Evolutionary conservation across 2,329 filamentous ascomycete genomes (phyloP).

Genomic region (Xylaria sp.): DNA sequence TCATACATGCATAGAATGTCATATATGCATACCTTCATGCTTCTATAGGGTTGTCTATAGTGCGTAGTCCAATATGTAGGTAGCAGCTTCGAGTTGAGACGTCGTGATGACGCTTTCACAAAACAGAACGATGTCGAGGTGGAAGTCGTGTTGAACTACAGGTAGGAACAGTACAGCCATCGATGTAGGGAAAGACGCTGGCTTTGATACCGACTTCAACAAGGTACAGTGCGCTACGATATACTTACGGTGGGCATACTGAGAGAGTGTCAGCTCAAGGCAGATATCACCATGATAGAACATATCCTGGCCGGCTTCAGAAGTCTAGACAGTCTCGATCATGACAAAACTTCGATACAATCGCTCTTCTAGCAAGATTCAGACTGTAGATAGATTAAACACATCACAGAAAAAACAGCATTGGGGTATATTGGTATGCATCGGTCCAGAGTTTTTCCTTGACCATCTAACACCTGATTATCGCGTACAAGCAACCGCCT

Average conservation of each 20-base stretch:
- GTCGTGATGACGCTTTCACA: too few species aligned
- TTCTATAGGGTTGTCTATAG: too few species aligned
- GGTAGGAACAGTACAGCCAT: too few species aligned
- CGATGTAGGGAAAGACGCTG: too few species aligned
- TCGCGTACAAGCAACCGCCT: constrained; percentile 21
- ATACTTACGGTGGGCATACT: background rate
- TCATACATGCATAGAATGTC: background rate
- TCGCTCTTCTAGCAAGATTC: background rate
- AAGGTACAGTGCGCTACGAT: too few species aligned
- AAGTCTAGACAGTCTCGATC: background rate
- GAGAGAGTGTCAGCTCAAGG: background rate
- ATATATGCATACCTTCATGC: background rate
- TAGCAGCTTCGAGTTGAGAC: background rate
- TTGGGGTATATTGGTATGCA: constrained; percentile 33
- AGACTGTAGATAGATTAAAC: constrained; percentile 1
- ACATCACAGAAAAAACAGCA: constrained; percentile 33
- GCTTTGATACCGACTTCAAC: too few species aligned
- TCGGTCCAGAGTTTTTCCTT: constrained; percentile 27
- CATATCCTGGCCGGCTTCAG: too few species aligned
- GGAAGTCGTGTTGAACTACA: too few species aligned
- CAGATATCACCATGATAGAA: too few species aligned
- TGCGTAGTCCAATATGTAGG: background rate
- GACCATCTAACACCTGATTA: constrained; percentile 29
- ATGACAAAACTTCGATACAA: background rate
- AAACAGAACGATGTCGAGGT: background rate